These are phyloP conservation scores for Vigna radiata DNA, from an alignment of 306 rosid genomes.

Conservation along the genomic window DNA sequence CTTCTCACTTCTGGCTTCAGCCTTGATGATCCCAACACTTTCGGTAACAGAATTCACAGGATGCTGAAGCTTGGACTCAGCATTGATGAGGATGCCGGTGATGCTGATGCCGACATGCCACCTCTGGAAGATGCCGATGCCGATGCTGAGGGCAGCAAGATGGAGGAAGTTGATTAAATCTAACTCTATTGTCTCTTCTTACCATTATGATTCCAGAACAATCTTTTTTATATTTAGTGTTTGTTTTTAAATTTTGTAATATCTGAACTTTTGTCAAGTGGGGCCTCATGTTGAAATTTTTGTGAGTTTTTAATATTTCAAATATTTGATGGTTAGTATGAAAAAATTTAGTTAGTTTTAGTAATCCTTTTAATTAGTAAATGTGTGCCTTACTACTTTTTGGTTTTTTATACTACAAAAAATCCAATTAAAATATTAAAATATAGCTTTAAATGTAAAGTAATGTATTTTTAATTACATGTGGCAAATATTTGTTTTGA, in stretches of 20 bases:
- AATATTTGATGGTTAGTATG: too few species aligned
- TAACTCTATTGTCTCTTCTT: not conserved
- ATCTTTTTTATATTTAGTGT: not conserved
- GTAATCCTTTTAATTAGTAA: too few species aligned
- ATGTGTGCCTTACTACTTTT: too few species aligned
- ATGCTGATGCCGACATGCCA: conserved; percentile 78
- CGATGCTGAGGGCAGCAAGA: conserved; percentile 93
- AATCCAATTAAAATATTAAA: too few species aligned
- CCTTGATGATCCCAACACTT: conserved; percentile 97
- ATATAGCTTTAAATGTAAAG: too few species aligned
- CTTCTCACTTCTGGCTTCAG: conserved; percentile 95
- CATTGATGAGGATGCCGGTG: conserved; percentile 84
- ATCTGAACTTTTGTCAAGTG: not conserved
- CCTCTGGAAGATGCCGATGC: conserved; percentile 84
- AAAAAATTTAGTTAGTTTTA: too few species aligned
- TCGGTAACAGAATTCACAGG: conserved; percentile 95
- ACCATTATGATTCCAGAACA: too few species aligned
- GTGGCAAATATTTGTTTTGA: too few species aligned
- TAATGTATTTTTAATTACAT: too few species aligned
- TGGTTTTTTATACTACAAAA: too few species aligned
- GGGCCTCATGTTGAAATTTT: not conserved
- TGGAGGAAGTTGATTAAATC: conserved; percentile 91
- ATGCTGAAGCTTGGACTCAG: conserved; percentile 93
- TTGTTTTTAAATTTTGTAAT: conserved; percentile 20
- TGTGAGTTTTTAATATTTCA: not conserved